Conservation (phyloP, 1,284 basidiomycete genomes). For the Pseudozyma flocculosa region DNA sequence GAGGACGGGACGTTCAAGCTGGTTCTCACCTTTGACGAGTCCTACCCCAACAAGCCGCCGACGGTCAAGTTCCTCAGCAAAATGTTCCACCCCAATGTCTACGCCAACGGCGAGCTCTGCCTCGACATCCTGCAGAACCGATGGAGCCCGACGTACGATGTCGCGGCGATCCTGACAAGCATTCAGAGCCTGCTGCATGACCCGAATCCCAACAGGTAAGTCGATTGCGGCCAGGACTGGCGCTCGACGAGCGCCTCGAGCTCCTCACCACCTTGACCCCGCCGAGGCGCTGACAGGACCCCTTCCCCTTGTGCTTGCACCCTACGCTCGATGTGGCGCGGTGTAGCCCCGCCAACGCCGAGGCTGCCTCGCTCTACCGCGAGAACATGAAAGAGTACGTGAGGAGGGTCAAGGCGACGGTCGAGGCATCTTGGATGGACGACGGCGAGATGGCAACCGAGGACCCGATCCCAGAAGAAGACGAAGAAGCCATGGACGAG, state of each 20-base stretch:
- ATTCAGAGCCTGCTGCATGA: slow-evolving; percentile 95
- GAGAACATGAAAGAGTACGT: slow-evolving; percentile 99
- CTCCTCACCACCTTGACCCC: neutral
- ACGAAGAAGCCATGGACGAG: slow-evolving; percentile 9
- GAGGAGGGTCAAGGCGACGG: slow-evolving; percentile 74
- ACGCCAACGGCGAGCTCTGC: slow-evolving; percentile 95
- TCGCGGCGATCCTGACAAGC: slow-evolving; percentile 92
- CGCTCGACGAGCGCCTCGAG: neutral
- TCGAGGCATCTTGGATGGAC: slow-evolving; percentile 58
- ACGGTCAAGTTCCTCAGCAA: slow-evolving; percentile 93
- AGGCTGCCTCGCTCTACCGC: slow-evolving; percentile 90
- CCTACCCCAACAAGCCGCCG: slow-evolving; percentile 96
- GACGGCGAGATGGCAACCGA: slow-evolving; percentile 36
- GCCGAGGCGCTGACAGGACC: too few species aligned
- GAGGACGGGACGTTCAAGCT: slow-evolving; percentile 99
- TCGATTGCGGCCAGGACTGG: too few species aligned
- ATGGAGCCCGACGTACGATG: slow-evolving; percentile 97
- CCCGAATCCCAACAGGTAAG: slow-evolving; percentile 83
- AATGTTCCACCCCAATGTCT: slow-evolving; percentile 99
- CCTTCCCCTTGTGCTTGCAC: too few species aligned
- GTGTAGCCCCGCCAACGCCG: slow-evolving; percentile 79
- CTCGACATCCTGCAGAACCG: slow-evolving; percentile 97
- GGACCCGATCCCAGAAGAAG: slow-evolving; percentile 21
- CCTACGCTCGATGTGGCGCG: too few species aligned
- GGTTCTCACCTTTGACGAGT: slow-evolving; percentile 90